A percentile compares a stretch with the other conserved stretches of the same genome.
Evolutionary conservation across 768 basidiomycete species (phyloP).

Genomic region (Phylloporus sp.): DNA sequence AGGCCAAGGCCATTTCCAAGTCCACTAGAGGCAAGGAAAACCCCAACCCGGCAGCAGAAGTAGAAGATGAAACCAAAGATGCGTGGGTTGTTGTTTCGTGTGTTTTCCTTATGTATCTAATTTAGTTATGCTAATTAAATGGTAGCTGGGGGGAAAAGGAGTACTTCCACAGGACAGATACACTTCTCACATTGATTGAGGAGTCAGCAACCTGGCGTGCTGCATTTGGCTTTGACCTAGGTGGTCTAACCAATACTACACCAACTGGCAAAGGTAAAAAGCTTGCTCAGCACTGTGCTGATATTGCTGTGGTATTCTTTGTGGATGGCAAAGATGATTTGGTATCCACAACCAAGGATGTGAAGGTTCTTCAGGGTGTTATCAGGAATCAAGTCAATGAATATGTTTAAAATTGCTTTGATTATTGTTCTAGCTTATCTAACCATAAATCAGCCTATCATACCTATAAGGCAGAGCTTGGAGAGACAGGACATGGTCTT

Average conservation of each 20-base stretch:
- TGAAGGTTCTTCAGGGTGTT: neutral
- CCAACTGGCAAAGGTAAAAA: neutral
- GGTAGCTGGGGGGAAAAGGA: neutral
- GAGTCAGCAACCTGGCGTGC: neutral
- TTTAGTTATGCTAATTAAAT: neutral
- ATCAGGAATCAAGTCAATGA: neutral
- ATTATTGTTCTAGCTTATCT: neutral
- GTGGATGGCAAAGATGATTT: neutral
- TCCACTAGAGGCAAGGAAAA: neutral
- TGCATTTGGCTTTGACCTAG: neutral
- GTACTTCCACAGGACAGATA: neutral
- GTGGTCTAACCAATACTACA: neutral
- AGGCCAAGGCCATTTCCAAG: neutral
- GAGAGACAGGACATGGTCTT: neutral
- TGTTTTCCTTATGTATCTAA: neutral
- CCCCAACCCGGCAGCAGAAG: neutral
- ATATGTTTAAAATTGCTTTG: neutral
- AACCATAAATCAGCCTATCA: neutral
- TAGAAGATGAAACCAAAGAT: neutral
- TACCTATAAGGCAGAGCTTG: neutral
- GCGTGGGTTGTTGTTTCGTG: neutral
- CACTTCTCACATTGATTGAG: neutral
- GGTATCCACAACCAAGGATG: neutral
- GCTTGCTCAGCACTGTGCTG: neutral
- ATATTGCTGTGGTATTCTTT: neutral